Percentiles rank a stretch among this genome's conserved stretches.
phyloP scores from a whole-genome alignment of 345 rosid genomes.

The Syzygium aqueum region DNA sequence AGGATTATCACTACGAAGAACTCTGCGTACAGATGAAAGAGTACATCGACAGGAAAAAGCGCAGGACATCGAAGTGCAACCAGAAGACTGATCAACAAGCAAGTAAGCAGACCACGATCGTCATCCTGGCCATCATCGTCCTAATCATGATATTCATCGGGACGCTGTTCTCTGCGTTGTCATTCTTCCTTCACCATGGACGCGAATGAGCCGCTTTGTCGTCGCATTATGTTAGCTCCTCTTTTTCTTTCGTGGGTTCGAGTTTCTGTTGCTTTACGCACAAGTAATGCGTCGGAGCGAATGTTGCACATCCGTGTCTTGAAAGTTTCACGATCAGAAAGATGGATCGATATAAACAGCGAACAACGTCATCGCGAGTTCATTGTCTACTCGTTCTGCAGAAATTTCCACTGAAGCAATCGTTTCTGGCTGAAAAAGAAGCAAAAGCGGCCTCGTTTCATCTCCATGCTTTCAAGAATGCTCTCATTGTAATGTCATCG shows the following conservation, averaged over 20 bases:
- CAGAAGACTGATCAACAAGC: not conserved
- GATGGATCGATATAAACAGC: not conserved
- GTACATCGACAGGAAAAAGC: constrained; percentile 2
- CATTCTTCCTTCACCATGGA: constrained; percentile 13
- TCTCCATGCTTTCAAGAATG: not conserved
- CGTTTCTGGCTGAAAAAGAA: not conserved
- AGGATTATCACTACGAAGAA: constrained; percentile 27
- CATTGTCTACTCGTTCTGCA: not conserved
- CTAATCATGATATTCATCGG: constrained; percentile 19
- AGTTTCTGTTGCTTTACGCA: not conserved
- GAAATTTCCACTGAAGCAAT: not conserved
- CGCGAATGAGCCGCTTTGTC: not conserved
- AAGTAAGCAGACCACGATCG: not conserved
- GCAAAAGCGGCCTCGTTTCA: not conserved
- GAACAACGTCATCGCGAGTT: not conserved
- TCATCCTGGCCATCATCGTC: constrained; percentile 6
- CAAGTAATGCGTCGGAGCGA: not conserved
- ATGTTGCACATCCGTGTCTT: not conserved
- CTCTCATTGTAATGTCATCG: not conserved
- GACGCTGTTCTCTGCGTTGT: constrained; percentile 21
- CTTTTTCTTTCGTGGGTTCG: not conserved
- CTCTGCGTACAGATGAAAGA: constrained; percentile 26
- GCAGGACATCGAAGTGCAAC: not conserved
- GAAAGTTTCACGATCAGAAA: not conserved
- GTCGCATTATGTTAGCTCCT: not conserved